Evolutionary conservation across 1,284 basidiomycete species (phyloP), one percentile per base, ranked within the genome.

Genomic region (Volvariella surrecta): DNA sequence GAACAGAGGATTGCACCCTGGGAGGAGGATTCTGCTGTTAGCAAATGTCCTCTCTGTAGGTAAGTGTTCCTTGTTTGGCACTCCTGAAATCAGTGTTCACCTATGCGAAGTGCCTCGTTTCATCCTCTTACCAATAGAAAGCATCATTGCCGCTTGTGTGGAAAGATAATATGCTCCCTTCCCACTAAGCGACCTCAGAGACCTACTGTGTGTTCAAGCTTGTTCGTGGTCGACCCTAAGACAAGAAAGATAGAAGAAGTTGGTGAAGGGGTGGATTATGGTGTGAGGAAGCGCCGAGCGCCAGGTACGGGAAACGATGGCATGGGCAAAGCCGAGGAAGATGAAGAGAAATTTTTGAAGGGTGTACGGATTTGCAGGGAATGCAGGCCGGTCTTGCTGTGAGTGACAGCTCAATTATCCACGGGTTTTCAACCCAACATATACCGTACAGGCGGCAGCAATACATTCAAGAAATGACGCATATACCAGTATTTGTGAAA

Each of bases 91-190:
- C 10, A 28, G 13, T 40, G 30, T 22, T 24, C 15, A 28, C 24
- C 24, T 39, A 16, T 31, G 1, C 7, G 20, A 42, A 87, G 84
- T 24, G 74, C 89, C 0, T 75, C 82, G 0, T 99, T 99, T 58
- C 85, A 89, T 54, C 82, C 89, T 1, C 65, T 99, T 1, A 89
- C 89, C 0, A 95, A 92, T 48, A 81, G 95, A 13, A 96, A 96
- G 64, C 95, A 99, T 54, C 95, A 99, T 58, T 99, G 95, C 61
- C 82, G 96, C 7, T 68, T 98, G 4, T 99, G 95, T 53, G 95
- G 95, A 0, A 74, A 84, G 32, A 88, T 98, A 37, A 82, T 98
- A 2, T 99, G 95, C 57, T 89, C 94, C 1, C 72, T 96, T 2
- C 92, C 93, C 1, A 72, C 85, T 1, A 90, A 86, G 44, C 72